Base-by-base conservation (phyloP, 225 moss, liverwort and hornwort genomes). In the Physcomitrellopsis africana region DNA sequence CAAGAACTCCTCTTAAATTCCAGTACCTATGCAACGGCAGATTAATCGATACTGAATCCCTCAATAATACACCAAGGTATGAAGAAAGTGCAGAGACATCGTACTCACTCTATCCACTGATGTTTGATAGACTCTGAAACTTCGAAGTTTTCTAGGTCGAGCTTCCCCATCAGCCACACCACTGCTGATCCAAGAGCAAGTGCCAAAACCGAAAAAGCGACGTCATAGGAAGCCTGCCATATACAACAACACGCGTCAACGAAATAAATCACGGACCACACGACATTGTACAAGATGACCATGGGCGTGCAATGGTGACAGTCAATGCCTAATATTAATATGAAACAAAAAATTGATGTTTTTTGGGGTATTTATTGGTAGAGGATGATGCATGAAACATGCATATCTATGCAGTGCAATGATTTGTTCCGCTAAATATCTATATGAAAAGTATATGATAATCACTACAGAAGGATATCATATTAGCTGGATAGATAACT, bases 181-280 rank as follows among this genome's bases (percentile, higher is more conserved):
- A 79, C 53, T 44, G 69, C 65, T 54, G 81, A 85, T 69, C 85
- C 87, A 13, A 83, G 72, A 18, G 72, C 68, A 69, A 90, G 72
- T 45, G 82, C 73, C 68, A 83, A 65, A n/a, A 83, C 22, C 67
- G 87, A 74, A 72, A 85, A 87, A 7, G 83, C 71, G 63, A 73
- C 56, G 79, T 90, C 90, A 48, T 83, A 84, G 19, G 90, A 87
- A 51, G 87, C 80, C 89, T 90, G 89, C 80, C 80, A 72, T 44
- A 75, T 53, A 74, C 64, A 78, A 46, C 53, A 59, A 65, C 20
- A 60, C 17, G 48, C 9, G 52, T 68, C 72, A 81, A 71, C 60
- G 63, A 51, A 70, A 45, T 49, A 57, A 77, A 70, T 67, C 32
- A 37, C 32, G 32, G 32, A 32, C 54, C 63, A 67, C 60, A 37